Base-by-base conservation (phyloP, 2,329 filamentous ascomycete species). In the Aspergillus amoenus region DNA sequence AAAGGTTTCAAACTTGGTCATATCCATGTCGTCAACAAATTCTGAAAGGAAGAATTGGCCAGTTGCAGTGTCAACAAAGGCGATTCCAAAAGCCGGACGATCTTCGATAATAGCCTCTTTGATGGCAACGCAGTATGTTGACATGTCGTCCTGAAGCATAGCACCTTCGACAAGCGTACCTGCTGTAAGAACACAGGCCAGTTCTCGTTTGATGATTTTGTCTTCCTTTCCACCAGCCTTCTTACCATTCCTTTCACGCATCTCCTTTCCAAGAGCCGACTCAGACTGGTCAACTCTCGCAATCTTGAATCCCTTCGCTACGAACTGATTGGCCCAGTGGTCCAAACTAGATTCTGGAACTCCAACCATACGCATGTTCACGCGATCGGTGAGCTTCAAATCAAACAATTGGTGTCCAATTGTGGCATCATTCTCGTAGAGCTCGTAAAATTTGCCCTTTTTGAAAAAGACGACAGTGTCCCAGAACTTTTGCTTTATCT, bases 331-430 rank as follows among this genome's bases (percentile, higher is more conserved):
- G 56, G 94, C 92, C 94, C 94, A 99, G 72, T 94, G 88, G 68
- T 94, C 91, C n/a, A 99, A 80, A 12, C 92, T 96, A 69, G 91
- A 90, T 73, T 99, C 94, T 0, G 94, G 94, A 0, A 99, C 94
- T 60, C 94, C 94, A 2, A 97, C 94, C 94, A 99, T 99, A 64
- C 93, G 90, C 94, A 99, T 99, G 73, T 99, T 99, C 72, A 99
- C 94, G 54, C 94, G 86, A 68, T 99, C 94, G 0, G 94, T 99
- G 71, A 99, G 88, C 78, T 99, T 99, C 56, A 99, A 83, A 73
- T 99, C 94, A 67, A 99, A 99, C 15, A 97, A 81, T 72, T 97
- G 94, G 70, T 99, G 93, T 4, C 94, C 94, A 55, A 97, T 88
- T 0, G 93, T 96, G 5, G 94, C 94, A 75, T 99, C 94, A 59